Evolutionary conservation across 225 moss, liverwort and hornwort genomes (phyloP).

Genomic region (Lunularia cruciata): DNA sequence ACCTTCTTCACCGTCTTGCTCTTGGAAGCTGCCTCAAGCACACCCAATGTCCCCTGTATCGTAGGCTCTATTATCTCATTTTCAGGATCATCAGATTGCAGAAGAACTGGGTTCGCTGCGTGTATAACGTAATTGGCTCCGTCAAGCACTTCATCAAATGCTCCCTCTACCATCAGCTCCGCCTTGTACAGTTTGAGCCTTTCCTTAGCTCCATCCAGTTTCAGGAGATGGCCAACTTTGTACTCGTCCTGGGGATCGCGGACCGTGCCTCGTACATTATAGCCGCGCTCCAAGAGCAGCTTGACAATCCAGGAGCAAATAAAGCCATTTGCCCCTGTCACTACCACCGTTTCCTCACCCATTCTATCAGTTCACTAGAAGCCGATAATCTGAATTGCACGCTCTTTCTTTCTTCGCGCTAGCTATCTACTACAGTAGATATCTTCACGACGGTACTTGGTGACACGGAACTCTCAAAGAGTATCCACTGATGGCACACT

Average conservation of each 20-base stretch:
- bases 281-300: conserved; percentile 22
- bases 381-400: no score
- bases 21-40: not conserved
- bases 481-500: no score
- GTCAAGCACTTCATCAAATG: not conserved
- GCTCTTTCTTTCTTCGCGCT: no score
- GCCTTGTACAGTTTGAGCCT: not conserved
- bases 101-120: not conserved
- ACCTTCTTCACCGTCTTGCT: conserved; percentile 5
- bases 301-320: conserved; percentile 25
- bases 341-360: conserved; percentile 28
- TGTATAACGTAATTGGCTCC: conserved; percentile 9
- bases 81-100: not conserved
- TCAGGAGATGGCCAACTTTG: not conserved
- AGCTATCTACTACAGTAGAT: no score
- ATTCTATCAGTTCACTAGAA: no score
- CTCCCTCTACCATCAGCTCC: conserved; percentile 1
- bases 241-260: conserved; percentile 2
- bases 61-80: not conserved
- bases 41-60: conserved; percentile 1
- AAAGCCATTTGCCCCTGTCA: conserved; percentile 22
- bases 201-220: not conserved
- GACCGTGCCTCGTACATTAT: conserved; percentile 26
- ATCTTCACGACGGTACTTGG: no score
- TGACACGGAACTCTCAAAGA: no score